A percentile compares a stretch with the other conserved stretches of the same genome.
Evolutionary conservation across 345 rosid genomes (phyloP).

Genomic region (Syzygium aromaticum): DNA sequence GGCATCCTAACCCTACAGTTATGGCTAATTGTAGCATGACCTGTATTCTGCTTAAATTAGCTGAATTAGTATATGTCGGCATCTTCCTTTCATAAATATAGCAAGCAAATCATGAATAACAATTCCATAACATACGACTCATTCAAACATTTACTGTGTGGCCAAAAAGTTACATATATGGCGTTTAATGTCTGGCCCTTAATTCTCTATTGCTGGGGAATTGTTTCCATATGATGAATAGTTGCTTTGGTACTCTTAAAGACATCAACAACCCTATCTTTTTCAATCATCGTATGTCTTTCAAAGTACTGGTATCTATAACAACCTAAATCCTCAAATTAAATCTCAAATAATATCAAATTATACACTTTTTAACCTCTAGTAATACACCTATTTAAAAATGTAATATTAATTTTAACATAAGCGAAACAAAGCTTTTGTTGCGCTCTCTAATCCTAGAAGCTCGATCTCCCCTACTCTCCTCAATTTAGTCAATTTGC

Average conservation of each 20-base stretch:
- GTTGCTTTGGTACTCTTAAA: neutral
- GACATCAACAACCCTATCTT: neutral
- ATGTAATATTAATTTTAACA: neutral
- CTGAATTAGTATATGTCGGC: neutral
- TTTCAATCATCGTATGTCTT: too few species aligned
- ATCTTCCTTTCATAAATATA: neutral
- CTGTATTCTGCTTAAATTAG: neutral
- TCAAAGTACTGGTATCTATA: too few species aligned
- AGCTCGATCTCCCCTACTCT: neutral
- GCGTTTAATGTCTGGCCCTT: neutral
- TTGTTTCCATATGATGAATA: neutral
- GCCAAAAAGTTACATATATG: neutral
- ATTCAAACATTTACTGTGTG: neutral
- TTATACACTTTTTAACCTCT: too few species aligned
- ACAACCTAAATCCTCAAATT: too few species aligned
- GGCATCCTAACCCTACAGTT: neutral
- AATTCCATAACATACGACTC: neutral
- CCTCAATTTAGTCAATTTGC: neutral
- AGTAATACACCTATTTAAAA: neutral
- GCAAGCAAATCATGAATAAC: neutral
- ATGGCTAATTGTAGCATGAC: neutral
- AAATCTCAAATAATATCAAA: too few species aligned
- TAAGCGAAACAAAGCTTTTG: neutral
- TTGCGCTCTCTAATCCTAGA: neutral
- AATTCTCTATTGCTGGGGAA: neutral